These are phyloP conservation scores for Luzula sylvatica DNA, from an alignment of 176 grass and related monocot genomes.

Conservation along the genomic window DNA sequence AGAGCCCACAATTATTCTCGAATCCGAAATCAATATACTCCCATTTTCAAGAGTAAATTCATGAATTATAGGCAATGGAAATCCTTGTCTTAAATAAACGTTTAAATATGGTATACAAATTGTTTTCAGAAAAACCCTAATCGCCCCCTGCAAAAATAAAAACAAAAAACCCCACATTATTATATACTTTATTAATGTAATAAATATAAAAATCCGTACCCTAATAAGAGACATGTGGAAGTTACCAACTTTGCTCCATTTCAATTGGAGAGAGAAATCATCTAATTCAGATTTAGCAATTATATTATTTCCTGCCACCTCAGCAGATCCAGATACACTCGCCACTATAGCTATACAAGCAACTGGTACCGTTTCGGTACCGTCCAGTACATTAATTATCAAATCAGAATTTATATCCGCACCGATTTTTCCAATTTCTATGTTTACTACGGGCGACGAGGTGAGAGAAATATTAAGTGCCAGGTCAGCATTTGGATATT, in stretches of 20 bases:
- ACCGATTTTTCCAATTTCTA: conserved; percentile 50
- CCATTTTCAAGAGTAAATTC: conserved; percentile 64
- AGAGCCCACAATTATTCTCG: conserved; percentile 56
- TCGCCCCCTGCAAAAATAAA: conserved; percentile 36
- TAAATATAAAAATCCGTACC: no score
- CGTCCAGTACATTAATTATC: conserved; percentile 53
- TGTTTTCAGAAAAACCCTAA: conserved; percentile 46
- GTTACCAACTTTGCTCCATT: conserved; percentile 87
- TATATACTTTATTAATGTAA: no score
- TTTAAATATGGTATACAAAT: conserved; percentile 82
- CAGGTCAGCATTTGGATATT: conserved; percentile 72
- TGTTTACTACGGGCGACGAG: conserved; percentile 51
- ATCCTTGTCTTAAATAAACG: conserved; percentile 45
- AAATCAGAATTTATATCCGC: conserved; percentile 60
- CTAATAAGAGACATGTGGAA: conserved; percentile 61
- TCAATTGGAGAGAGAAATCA: conserved; percentile 65
- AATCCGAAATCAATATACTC: conserved; percentile 47
- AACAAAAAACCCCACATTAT: not conserved
- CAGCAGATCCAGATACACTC: conserved; percentile 50
- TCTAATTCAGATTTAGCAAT: conserved; percentile 49
- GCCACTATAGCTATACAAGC: conserved; percentile 75
- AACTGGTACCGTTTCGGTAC: conserved; percentile 46
- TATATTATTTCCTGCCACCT: conserved; percentile 67
- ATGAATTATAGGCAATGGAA: conserved; percentile 60
- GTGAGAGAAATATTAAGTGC: conserved; percentile 71